phyloP scores from a whole-genome alignment of 441 rosid species.

The Euphorbia celastroides region DNA sequence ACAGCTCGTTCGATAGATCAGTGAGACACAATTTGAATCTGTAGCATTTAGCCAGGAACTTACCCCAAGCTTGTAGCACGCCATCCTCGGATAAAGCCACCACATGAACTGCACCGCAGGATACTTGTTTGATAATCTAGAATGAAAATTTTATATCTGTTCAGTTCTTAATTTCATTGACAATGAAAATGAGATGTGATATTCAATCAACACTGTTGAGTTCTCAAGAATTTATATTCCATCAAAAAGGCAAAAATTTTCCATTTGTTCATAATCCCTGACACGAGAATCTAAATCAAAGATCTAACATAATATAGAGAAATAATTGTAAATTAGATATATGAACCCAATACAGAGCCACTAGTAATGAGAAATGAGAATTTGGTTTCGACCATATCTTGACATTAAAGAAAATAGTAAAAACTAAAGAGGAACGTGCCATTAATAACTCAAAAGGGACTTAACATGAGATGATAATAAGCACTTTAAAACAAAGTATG shows the following conservation, averaged over 20 bases:
- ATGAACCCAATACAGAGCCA: neutral
- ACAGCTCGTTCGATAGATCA: constrained; percentile 21
- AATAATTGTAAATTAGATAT: neutral
- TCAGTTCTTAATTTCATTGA: neutral
- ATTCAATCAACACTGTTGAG: neutral
- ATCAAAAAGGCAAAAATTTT: neutral
- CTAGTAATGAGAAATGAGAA: neutral
- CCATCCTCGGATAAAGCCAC: constrained; percentile 90
- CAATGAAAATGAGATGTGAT: neutral
- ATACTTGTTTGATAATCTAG: constrained; percentile 67
- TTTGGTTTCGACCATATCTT: neutral
- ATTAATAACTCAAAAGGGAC: neutral
- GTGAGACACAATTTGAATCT: no score
- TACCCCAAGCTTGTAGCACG: constrained; percentile 92
- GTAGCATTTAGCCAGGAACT: constrained; percentile 14
- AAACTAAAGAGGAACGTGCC: neutral
- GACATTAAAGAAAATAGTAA: neutral
- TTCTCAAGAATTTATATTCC: neutral
- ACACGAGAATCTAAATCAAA: neutral
- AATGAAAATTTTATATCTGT: neutral
- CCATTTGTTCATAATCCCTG: neutral
- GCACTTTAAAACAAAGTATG: constrained; percentile 2
- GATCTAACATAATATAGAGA: neutral
- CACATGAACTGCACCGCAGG: constrained; percentile 91
- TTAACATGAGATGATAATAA: neutral